phyloP scores from a whole-genome alignment of 495 filamentous ascomycete genomes.

The Baudoinia panamericana region DNA sequence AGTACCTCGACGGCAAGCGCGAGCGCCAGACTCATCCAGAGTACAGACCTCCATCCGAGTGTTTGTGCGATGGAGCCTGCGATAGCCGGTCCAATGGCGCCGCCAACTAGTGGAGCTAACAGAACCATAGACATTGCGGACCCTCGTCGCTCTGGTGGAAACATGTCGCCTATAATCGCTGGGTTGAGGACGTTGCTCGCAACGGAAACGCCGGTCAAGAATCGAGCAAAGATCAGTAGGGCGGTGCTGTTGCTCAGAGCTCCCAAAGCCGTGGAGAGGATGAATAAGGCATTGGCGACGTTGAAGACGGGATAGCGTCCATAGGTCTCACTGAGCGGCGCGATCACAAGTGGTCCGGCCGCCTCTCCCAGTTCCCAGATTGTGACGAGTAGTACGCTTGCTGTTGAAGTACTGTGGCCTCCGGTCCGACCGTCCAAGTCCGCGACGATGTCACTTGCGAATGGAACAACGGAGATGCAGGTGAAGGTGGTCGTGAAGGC shows the following conservation, averaged over 20 bases:
- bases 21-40: constrained; percentile 17
- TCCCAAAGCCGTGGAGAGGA: constrained; percentile 33
- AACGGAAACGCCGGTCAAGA: constrained; percentile 40
- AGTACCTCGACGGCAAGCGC: constrained; percentile 17
- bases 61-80: constrained; percentile 10
- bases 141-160: constrained; percentile 37
- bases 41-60: constrained; percentile 16
- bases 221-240: constrained; percentile 36
- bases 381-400: constrained; percentile 40
- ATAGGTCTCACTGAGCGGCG: constrained; percentile 43
- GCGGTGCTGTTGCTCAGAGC: constrained; percentile 32
- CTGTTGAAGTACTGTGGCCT: constrained; percentile 27
- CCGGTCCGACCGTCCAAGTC: constrained; percentile 32
- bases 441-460: constrained; percentile 37
- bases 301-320: constrained; percentile 44
- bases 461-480: constrained; percentile 42
- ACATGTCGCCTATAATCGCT: constrained; percentile 48
- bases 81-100: constrained; percentile 29
- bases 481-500: constrained; percentile 44
- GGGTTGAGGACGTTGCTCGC: constrained; percentile 44
- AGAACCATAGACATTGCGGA: constrained; percentile 40
- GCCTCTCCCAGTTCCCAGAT: constrained; percentile 42
- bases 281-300: constrained; percentile 39
- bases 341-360: constrained; percentile 45
- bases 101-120: constrained; percentile 46